phyloP scores from a whole-genome alignment of 2,329 filamentous ascomycete species.

The Cryphonectria carpinicola region DNA sequence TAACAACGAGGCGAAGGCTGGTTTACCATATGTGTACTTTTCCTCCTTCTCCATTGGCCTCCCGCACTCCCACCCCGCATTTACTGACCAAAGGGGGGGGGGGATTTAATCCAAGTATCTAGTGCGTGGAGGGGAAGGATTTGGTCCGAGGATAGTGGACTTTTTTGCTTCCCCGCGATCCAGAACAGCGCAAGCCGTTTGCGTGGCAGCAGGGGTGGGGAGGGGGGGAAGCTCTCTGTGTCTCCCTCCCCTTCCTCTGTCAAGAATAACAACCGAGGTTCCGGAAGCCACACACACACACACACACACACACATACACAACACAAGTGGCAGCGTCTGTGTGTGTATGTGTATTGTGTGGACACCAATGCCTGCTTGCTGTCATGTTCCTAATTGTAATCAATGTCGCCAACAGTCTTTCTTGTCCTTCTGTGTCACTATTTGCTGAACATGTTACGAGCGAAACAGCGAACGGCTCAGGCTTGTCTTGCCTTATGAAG shows the following conservation, averaged over 20 bases:
- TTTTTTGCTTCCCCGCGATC: background rate
- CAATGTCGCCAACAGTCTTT: background rate
- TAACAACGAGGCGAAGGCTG: background rate
- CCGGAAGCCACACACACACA: background rate
- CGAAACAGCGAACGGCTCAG: slow-evolving; percentile 6
- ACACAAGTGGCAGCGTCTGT: too few relatives aligned
- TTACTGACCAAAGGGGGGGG: background rate
- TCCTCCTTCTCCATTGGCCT: background rate
- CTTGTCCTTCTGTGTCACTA: background rate
- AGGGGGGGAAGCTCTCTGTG: background rate
- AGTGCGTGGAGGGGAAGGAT: background rate
- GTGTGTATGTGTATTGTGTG: too few relatives aligned
- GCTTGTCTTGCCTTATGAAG: background rate
- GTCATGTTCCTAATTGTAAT: background rate
- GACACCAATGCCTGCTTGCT: background rate
- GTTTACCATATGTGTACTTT: background rate
- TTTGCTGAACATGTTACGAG: slow-evolving; percentile 12
- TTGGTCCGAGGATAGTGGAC: background rate
- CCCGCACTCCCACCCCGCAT: background rate
- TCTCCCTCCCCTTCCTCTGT: background rate
- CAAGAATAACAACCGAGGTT: background rate
- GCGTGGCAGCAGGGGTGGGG: background rate
- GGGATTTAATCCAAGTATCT: background rate
- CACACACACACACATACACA: background rate
- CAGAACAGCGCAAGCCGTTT: background rate